Conservation (phyloP, 208 protist species). For the Crithidia thermophila region DNA sequence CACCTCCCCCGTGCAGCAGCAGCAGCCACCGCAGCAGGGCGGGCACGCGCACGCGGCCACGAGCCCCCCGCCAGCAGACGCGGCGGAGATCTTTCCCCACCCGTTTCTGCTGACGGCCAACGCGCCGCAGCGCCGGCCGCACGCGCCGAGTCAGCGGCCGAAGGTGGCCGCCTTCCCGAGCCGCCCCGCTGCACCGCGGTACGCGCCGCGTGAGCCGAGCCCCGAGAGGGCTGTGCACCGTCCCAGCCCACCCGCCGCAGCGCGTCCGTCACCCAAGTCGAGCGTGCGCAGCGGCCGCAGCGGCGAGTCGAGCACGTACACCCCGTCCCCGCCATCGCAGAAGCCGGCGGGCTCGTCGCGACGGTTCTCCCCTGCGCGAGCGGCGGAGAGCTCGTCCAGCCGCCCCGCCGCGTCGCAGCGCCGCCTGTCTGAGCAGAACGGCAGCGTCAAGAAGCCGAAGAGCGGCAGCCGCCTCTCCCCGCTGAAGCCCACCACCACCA, state of each 20-base stretch:
- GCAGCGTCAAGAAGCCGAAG: neutral
- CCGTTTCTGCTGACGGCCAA: slow-evolving; percentile 51
- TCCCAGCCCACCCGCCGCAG: neutral
- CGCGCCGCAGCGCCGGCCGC: neutral
- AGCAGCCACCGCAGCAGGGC: neutral
- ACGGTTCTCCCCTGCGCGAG: slow-evolving; percentile 5
- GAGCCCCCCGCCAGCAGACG: slow-evolving; percentile 13
- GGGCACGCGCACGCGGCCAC: neutral
- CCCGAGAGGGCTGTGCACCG: neutral
- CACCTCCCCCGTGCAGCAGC: neutral
- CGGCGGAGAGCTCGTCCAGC: slow-evolving; percentile 11
- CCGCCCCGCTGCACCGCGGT: slow-evolving; percentile 13
- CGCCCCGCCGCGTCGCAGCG: slow-evolving; percentile 14
- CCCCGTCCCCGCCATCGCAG: slow-evolving; percentile 3
- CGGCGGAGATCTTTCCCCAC: slow-evolving; percentile 74
- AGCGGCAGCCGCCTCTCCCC: slow-evolving; percentile 8
- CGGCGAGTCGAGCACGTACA: neutral
- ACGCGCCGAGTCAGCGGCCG: neutral
- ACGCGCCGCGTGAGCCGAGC: neutral
- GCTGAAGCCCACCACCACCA: slow-evolving; percentile 1
- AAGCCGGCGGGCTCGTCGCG: slow-evolving; percentile 17
- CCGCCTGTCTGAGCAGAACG: slow-evolving; percentile 6
- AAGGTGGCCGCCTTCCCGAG: slow-evolving; percentile 13
- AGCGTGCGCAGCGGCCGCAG: neutral
- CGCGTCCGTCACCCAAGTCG: neutral